Evolutionary conservation across 768 basidiomycete genomes (phyloP), one percentile per base, ranked within the genome.

Genomic region (Floccularia luteovirens): DNA sequence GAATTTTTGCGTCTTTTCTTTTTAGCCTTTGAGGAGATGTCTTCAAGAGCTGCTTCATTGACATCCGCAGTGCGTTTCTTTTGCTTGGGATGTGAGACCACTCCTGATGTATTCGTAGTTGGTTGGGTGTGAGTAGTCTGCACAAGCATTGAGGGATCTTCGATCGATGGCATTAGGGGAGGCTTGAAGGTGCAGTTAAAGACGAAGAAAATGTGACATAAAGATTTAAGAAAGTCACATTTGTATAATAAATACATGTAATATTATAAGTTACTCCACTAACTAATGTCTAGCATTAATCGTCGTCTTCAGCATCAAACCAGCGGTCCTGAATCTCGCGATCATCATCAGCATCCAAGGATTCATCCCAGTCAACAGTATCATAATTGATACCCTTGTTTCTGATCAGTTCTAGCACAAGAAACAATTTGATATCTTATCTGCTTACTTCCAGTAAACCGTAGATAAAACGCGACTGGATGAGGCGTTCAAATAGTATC

Each of bases 381-480:
- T 82, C 82, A 42, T 89, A 89, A 48, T 86, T 74, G 23, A 80
- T 70, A 3, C 70, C 66, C 85, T 89, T 41, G 23, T 38, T 32
- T 31, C 23, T 27, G 38, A 25, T 39, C 14, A 39, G 38, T 11
- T 28, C 5, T 16, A 12, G 14, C 13, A 10, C 7, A 24, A 39
- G 7, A 39, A 16, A 16, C 13, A n/a, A 20, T 17, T 7, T 19
- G 32, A 19, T n/a, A 8, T 8, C 13, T 21, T 23, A 2, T 39
- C 30, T 22, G 60, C 77, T 59, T 60, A 78, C 87, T 57, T 85
- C 80, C 8, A 90, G 62, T 42, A 79, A 55, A 4, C 87, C 87
- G 47, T 88, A 86, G 17, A 90, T 82, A 48, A 88, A 81, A 8
- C 68, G 63, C 54, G 89, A 85, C 36, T 61, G 70, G n/a, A 90